These are phyloP conservation scores for Pseudocercospora eumusae DNA, from an alignment of 2,329 filamentous ascomycete genomes.

Conservation along the genomic window DNA sequence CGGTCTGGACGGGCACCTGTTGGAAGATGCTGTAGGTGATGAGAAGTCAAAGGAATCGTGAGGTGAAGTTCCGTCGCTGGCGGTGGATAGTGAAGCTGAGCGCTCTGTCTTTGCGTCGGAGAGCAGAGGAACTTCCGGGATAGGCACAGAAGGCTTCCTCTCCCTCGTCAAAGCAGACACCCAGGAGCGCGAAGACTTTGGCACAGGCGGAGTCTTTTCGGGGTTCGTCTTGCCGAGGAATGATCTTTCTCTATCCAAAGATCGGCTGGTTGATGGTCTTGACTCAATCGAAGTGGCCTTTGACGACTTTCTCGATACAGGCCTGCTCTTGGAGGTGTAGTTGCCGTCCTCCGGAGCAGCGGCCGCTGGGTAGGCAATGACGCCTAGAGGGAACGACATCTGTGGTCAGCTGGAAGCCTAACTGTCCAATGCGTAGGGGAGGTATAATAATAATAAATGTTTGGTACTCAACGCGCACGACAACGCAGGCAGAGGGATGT, in stretches of 20 bases:
- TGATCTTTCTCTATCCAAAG: constrained; percentile 21
- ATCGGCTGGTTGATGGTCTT: constrained; percentile 17
- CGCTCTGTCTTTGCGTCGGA: constrained; percentile 9
- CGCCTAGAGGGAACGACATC: constrained; percentile 32
- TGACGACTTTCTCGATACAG: constrained; percentile 20
- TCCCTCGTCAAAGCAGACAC: constrained; percentile 23
- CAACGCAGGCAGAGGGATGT: constrained; percentile 20
- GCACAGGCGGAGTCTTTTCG: constrained; percentile 17
- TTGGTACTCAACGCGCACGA: constrained; percentile 18
- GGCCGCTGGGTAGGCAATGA: constrained; percentile 29
- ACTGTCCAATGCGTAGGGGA: constrained; percentile 23
- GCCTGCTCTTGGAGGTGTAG: constrained; percentile 14
- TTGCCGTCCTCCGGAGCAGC: constrained; percentile 22
- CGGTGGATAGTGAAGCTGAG: constrained; percentile 18
- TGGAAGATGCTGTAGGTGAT: constrained; percentile 8
- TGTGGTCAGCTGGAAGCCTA: constrained; percentile 31
- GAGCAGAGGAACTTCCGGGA: constrained; percentile 9
- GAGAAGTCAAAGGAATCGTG: constrained; percentile 29
- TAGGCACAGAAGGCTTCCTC: constrained; percentile 20
- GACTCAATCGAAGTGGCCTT: constrained; percentile 20
- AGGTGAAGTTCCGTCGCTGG: constrained; percentile 22
- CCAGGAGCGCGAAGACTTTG: constrained; percentile 27
- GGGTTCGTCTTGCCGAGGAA: constrained; percentile 22
- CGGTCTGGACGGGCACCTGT: constrained; percentile 31
- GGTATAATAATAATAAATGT: constrained; percentile 24